Base-by-base conservation (phyloP, 2,329 filamentous ascomycete genomes). In the Aureobasidium mangrovei region DNA sequence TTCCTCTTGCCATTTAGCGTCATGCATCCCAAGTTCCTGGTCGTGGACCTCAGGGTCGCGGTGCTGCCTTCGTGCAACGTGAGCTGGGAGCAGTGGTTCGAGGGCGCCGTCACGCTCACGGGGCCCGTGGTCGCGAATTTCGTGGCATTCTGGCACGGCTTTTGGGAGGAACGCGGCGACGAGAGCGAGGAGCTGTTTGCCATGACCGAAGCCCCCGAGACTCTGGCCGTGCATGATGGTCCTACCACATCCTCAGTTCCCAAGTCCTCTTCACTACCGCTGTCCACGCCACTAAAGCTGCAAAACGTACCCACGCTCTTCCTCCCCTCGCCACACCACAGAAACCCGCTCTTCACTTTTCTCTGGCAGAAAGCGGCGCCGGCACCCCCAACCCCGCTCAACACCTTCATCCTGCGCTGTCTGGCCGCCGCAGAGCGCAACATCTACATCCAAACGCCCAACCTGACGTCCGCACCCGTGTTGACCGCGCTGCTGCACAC, bases 61-160 rank as follows among this genome's bases (percentile, higher is more conserved):
- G 84, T 85, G 62, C 68, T 93, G 7, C 88, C 88, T 0, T 89
- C 85, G 61, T 91, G 86, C 68, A 94, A 94, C 61, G 81, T 94
- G 4, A 90, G 85, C 63, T 93, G 86, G 86, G 88, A 93, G 67
- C 70, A 81, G n/a, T 94, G 88, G 88, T 84, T 91, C 28, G 88
- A 94, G 66, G 86, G 84, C 0, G 88, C 84, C 54, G 71, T 91
- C 3, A 80, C 82, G 53, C 69, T 91, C 8, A 74, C 74, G 5
- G 87, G 86, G 0, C 72, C 76, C 0, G 74, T 85, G 0, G 80
- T 89, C 0, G 61, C 67, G 3, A 73, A 77, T n/a, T 77, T 93
- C 38, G 60, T 86, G 40, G 65, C 72, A 2, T 91, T 91, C 63
- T 89, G 87, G 69, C 65, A 73, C 7, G 66, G 70, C 1, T 84